Evolutionary conservation across 352 stramenopile species (phyloP).

Genomic region (Globisporangium cylindrosporum): DNA sequence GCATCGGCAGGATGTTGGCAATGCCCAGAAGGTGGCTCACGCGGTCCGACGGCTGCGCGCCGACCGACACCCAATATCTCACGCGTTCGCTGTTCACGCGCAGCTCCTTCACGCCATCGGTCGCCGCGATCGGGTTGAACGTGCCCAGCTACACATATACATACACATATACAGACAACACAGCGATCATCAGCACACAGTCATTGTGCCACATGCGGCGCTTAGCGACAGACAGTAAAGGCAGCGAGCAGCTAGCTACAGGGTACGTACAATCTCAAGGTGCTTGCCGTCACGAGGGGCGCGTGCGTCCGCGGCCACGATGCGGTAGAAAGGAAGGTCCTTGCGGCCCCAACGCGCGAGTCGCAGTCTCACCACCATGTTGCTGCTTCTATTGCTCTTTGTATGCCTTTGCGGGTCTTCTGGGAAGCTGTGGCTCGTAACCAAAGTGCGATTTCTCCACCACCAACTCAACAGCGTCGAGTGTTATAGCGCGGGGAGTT

Average conservation of each 20-base stretch:
- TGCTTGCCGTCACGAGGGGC: conserved; percentile 82
- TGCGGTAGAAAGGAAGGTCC: conserved; percentile 88
- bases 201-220: background rate
- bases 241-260: background rate
- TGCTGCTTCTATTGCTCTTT: conserved; percentile 3
- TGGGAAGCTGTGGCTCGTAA: conserved; percentile 2
- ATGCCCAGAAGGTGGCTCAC: conserved; percentile 76
- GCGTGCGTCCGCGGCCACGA: conserved; percentile 81
- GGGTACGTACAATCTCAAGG: conserved; percentile 77
- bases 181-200: background rate
- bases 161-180: background rate
- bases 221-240: background rate
- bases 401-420: background rate
- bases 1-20: conserved; percentile 81
- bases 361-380: conserved; percentile 86
- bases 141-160: conserved; percentile 55
- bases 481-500: background rate
- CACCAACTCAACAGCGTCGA: background rate
- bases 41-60: conserved; percentile 83
- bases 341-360: conserved; percentile 84
- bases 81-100: conserved; percentile 86
- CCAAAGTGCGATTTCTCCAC: conserved; percentile 3
- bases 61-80: conserved; percentile 86
- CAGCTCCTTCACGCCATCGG: conserved; percentile 84
- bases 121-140: conserved; percentile 84